phyloP scores from a whole-genome alignment of 2,329 filamentous ascomycete species.

The Leptographium flavum region DNA sequence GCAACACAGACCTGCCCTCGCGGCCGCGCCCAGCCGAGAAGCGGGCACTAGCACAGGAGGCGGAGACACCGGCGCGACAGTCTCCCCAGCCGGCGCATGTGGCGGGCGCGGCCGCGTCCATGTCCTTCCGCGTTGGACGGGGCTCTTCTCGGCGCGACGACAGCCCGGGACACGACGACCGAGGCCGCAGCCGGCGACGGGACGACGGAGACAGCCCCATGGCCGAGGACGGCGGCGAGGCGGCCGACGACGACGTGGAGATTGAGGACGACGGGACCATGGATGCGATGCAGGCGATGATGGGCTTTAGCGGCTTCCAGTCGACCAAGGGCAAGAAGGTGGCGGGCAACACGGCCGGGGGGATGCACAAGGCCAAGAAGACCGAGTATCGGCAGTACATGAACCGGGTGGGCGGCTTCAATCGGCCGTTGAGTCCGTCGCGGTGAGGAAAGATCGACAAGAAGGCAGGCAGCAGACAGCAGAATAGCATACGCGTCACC shows the following conservation, averaged over 20 bases:
- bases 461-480: too few relatives aligned
- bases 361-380: conserved; percentile 83
- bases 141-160: conserved; percentile 14
- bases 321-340: conserved; percentile 84
- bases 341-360: conserved; percentile 71
- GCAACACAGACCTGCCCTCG: conserved; percentile 3
- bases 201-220: background rate
- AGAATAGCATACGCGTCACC: too few relatives aligned
- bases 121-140: conserved; percentile 9
- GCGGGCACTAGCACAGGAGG: background rate
- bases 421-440: conserved; percentile 54
- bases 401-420: conserved; percentile 72
- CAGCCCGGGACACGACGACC: background rate
- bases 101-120: background rate
- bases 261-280: conserved; percentile 52
- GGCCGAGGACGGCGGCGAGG: conserved; percentile 5
- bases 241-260: conserved; percentile 30
- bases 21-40: conserved; percentile 1
- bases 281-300: conserved; percentile 64
- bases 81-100: too few relatives aligned
- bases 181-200: background rate
- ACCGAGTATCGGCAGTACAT: conserved; percentile 95
- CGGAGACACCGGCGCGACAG: too few relatives aligned
- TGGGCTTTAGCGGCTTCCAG: conserved; percentile 81
- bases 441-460: too few relatives aligned